A percentile compares a stretch with the other conserved stretches of the same genome.
Evolutionary conservation across 208 protist genomes (phyloP).

Genomic region (Trypanosoma scelopori): DNA sequence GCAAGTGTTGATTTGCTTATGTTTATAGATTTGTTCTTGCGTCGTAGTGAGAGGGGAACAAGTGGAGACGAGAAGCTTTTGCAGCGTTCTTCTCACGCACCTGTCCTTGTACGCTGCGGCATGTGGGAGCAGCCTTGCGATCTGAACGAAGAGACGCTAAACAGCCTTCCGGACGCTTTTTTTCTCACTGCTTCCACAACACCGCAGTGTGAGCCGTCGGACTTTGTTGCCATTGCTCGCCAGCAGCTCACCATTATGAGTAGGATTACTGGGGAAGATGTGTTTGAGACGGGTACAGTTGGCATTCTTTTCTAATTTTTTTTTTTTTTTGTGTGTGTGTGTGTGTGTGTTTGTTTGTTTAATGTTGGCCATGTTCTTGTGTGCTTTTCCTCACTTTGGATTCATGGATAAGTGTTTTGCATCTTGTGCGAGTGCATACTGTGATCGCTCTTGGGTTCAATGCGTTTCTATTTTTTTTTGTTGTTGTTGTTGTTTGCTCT

Average conservation of each 20-base stretch:
- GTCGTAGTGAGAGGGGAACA: background rate
- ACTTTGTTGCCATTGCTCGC: conserved; percentile 35
- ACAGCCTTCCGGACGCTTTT: conserved; percentile 23
- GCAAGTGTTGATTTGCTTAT: background rate
- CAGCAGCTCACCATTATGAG: conserved; percentile 18
- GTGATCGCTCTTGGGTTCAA: background rate
- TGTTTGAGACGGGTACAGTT: conserved; percentile 29
- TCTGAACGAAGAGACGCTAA: background rate
- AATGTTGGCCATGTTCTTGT: too few relatives aligned
- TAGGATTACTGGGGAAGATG: conserved; percentile 20
- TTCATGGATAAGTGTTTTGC: too few relatives aligned
- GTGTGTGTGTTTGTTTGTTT: too few relatives aligned
- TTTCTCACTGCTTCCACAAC: conserved; percentile 57
- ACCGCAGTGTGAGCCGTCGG: conserved; percentile 67
- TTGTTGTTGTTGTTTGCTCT: background rate
- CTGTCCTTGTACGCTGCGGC: conserved; percentile 25
- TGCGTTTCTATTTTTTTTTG: background rate
- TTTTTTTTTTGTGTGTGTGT: background rate
- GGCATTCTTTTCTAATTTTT: conserved; percentile 1
- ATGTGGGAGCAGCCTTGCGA: conserved; percentile 9
- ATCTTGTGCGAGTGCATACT: too few relatives aligned
- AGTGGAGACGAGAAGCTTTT: background rate
- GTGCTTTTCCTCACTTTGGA: too few relatives aligned
- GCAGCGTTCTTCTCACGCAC: background rate
- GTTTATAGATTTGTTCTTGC: conserved; percentile 29